Conservation (phyloP, 2,329 filamentous ascomycete genomes). For the Coniella lustricola region DNA sequence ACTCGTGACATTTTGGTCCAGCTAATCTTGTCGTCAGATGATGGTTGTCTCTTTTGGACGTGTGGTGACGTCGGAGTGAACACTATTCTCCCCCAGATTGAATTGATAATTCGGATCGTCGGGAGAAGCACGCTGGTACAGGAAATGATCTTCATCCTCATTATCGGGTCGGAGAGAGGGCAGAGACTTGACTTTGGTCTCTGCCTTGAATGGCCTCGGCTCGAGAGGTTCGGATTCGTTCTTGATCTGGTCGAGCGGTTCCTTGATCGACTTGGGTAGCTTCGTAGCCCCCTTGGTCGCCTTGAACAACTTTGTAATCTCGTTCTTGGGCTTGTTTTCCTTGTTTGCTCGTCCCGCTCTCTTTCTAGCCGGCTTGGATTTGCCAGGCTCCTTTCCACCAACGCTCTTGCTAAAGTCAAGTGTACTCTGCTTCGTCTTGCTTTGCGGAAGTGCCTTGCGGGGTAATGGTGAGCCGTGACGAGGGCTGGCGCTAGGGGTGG, state of each 20-base stretch:
- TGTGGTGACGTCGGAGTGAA: neutral
- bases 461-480: constrained; percentile 35
- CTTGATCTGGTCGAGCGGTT: constrained; percentile 19
- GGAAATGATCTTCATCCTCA: constrained; percentile 19
- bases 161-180: constrained; percentile 21
- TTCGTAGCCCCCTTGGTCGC: constrained; percentile 31
- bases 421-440: constrained; percentile 44
- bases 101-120: constrained; percentile 15
- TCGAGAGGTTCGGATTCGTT: constrained; percentile 20
- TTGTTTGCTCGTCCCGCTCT: constrained; percentile 14
- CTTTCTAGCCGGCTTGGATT: constrained; percentile 25
- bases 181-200: constrained; percentile 14
- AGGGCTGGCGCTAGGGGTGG: constrained; percentile 52
- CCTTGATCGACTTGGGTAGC: constrained; percentile 17
- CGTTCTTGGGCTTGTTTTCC: constrained; percentile 31
- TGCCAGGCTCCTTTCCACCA: constrained; percentile 22
- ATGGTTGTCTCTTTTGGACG: too few relatives aligned
- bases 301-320: constrained; percentile 37
- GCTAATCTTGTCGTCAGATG: too few relatives aligned
- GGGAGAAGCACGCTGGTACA: constrained; percentile 8
- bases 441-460: constrained; percentile 28
- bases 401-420: constrained; percentile 35
- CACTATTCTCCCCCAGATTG: constrained; percentile 13
- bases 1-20: too few relatives aligned
- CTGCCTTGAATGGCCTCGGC: constrained; percentile 18